phyloP scores from a whole-genome alignment of 2,329 filamentous ascomycete genomes.

The Spiromastix sp. region DNA sequence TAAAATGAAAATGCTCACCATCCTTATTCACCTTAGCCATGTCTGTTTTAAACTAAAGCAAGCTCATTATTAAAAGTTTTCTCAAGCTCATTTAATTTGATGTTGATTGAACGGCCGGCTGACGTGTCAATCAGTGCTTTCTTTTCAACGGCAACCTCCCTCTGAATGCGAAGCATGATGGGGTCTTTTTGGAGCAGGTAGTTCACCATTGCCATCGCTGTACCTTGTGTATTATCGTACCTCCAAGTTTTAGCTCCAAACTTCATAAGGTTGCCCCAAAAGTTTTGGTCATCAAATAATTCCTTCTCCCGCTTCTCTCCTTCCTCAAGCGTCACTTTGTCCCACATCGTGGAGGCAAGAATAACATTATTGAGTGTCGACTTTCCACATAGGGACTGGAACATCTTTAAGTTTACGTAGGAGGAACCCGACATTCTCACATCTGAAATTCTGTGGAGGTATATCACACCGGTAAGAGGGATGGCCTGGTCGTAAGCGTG shows the following conservation, averaged over 20 bases:
- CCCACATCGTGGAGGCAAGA: conserved; percentile 32
- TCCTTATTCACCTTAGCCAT: not conserved
- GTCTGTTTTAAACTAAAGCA: too few relatives aligned
- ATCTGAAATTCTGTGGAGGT: conserved; percentile 30
- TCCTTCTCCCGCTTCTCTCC: not conserved
- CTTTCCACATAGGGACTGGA: conserved; percentile 30
- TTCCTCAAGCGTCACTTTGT: not conserved
- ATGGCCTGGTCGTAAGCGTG: conserved; percentile 10
- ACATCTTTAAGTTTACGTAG: conserved; percentile 25
- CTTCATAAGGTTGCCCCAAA: not conserved
- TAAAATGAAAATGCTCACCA: too few relatives aligned
- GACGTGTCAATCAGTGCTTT: not conserved
- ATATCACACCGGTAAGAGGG: conserved; percentile 25
- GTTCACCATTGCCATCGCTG: not conserved
- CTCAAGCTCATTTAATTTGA: not conserved
- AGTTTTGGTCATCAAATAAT: not conserved
- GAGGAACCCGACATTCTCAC: conserved; percentile 23
- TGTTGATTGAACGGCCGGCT: not conserved
- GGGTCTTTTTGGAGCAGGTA: not conserved
- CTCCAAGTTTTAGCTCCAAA: not conserved
- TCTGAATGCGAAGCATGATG: not conserved
- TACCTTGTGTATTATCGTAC: not conserved
- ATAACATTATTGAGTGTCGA: conserved; percentile 23
- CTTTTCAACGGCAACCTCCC: not conserved
- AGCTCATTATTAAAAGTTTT: not conserved